Base-by-base conservation (phyloP, 2,329 filamentous ascomycete species). In the Xylaria sp. region DNA sequence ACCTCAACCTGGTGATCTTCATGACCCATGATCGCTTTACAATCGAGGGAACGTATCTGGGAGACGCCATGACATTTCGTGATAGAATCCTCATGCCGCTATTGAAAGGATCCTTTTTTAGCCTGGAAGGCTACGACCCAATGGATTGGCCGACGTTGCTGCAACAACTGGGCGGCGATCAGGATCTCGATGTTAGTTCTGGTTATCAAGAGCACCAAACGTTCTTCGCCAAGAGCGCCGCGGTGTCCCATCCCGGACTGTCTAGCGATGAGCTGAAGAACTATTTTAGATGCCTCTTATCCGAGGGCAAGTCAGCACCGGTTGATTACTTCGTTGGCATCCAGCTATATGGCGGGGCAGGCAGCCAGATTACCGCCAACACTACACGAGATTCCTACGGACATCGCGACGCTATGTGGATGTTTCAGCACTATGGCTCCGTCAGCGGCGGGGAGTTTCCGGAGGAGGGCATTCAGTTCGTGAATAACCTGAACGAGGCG, bases 141-240 rank as follows among this genome's bases (percentile, higher is more conserved):
- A 60, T 72, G 10, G 70, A 71, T n/a, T 78, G 76, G 75, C 67
- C 73, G 7, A 58, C 74, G 0, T 68, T 74, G 7, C 66, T 78
- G 48, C 73, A 69, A 12, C 20, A 51, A 4, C 60, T 76, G 20
- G 71, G 70, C 28, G 71, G 73, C n/a, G 71, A 55, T 13, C 62
- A 55, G 15, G 73, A 74, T 2, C 70, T 78, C 10, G 48, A 55
- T 0, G 64, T 71, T 18, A 28, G 66, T 20, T 41, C 23, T 7
- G 49, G 68, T 5, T 68, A 74, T 58, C 23, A 49, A 3, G 71
- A 71, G 36, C 76, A 69, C 23, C 68, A 72, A 51, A 76, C 75
- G 36, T 81, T 82, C 71, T 81, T 79, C 61, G 77, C 80, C 59
- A 82, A 82, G 71, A 79, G 78, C 58, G 73, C 80, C 28, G 75